Evolutionary conservation across 805 yeast genomes (phyloP), one percentile per base, ranked within the genome.

Genomic region (Cyberlindnera maritima): DNA sequence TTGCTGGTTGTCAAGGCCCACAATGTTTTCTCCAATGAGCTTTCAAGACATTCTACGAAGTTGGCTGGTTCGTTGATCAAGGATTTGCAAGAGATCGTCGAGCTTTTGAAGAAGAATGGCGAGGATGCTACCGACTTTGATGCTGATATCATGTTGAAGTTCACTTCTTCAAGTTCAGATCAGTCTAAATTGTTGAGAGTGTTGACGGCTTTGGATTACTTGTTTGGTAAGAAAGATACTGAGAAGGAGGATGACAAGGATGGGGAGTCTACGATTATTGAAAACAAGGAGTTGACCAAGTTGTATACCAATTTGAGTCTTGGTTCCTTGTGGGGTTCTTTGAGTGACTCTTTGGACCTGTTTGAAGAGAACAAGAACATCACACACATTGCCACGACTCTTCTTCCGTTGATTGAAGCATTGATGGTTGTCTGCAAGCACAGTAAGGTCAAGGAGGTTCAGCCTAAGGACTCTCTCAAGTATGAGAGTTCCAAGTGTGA

Each of bases 401-500:
- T 91, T 20, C 70, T 92, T 20, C 97, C 98, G 0, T 66, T 90
- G 50, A 88, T 92, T 50, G 99, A 92, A 63, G 83, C 96, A 0
- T 71, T 94, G 47, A 89, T 94, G 96, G 96, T 92, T 41, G 94
- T 94, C n/a, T 90, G 96, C 67, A 91, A 91, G 60, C 95, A 88
- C 59, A 80, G 88, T 55, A 77, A 77, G 50, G 83, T 80, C 35
- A 77, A 75, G 58, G 84, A 78, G 43, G 66, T 75, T 47, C 83
- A 72, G 52, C 69, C 74, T 8, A 75, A 78, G 47, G 88, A 80
- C 47, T 67, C 65, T 6, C 57, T 76, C 48, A 83, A 80, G 57
- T 85, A 77, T 60, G 88, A 85, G 55, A 82, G 76, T 15, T 76
- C 71, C 47, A 76, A 76, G 52, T 72, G 77, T 48, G 92, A 89